Evolutionary conservation across 345 rosid species (phyloP).

Genomic region (Pistacia vera): DNA sequence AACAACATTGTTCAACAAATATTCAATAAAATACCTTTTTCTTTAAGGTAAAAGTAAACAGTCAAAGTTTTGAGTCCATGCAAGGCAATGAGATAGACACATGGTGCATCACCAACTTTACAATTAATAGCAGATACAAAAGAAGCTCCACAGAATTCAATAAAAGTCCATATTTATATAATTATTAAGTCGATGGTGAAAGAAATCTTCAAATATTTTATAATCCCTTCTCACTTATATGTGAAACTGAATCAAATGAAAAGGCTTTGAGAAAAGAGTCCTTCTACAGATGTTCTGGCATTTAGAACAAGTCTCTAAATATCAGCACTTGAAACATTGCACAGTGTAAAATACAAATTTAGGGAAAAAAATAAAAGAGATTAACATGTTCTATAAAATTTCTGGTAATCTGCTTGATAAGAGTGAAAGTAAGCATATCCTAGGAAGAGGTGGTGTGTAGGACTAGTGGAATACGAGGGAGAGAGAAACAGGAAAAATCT

Average conservation of each 20-base stretch:
- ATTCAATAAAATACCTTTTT: too few relatives aligned
- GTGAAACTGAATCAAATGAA: not conserved
- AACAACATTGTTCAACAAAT: not conserved
- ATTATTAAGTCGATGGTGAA: not conserved
- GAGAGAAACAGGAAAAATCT: too few relatives aligned
- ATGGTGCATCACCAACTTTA: too few relatives aligned
- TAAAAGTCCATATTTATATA: too few relatives aligned
- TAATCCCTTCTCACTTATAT: not conserved
- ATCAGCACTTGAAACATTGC: not conserved
- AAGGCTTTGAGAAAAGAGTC: not conserved
- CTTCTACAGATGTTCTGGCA: not conserved
- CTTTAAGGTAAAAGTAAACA: too few relatives aligned
- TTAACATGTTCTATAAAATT: not conserved
- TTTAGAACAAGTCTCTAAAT: not conserved
- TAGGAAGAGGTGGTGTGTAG: not conserved
- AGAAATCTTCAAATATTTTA: not conserved
- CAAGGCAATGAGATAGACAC: too few relatives aligned
- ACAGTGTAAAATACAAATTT: not conserved
- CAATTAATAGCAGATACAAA: too few relatives aligned
- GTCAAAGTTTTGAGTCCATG: too few relatives aligned
- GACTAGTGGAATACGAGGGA: too few relatives aligned
- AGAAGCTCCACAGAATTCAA: too few relatives aligned
- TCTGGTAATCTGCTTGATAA: constrained; percentile 59
- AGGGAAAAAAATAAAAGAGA: too few relatives aligned
- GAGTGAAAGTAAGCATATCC: not conserved